Conservation (phyloP, 352 stramenopile genomes). For the Bremia lactucae region DNA sequence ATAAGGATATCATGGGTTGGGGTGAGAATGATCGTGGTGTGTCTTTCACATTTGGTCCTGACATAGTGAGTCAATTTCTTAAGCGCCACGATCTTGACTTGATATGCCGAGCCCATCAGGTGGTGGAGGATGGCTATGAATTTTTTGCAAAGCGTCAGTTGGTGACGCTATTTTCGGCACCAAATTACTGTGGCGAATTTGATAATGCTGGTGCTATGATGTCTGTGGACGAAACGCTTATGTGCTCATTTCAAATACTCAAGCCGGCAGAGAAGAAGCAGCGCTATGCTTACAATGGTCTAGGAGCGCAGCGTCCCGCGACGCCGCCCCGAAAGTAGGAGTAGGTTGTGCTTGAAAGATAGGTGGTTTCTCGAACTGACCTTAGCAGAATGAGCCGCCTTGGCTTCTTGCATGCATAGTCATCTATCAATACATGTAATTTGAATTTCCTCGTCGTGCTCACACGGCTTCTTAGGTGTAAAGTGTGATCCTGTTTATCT, state of each 20-base stretch:
- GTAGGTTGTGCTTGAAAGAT: slow-evolving; percentile 5
- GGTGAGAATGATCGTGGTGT: slow-evolving; percentile 95
- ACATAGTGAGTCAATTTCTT: slow-evolving; percentile 97
- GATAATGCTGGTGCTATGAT: slow-evolving; percentile 96
- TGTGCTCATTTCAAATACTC: slow-evolving; percentile 82
- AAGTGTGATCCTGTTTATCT: too few relatives aligned
- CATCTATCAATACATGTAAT: slow-evolving; percentile 9
- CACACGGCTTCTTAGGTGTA: too few relatives aligned
- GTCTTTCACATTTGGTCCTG: slow-evolving; percentile 97
- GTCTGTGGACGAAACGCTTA: slow-evolving; percentile 60
- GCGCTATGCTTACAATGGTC: slow-evolving; percentile 55
- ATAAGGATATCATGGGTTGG: slow-evolving; percentile 87
- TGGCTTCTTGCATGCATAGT: slow-evolving; percentile 16
- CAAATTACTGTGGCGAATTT: slow-evolving; percentile 99
- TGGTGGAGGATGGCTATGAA: slow-evolving; percentile 99
- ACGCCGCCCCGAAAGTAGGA: slow-evolving; percentile 48
- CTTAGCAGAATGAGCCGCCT: slow-evolving; percentile 5
- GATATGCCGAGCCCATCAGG: slow-evolving; percentile 96
- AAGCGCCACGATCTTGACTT: slow-evolving; percentile 95
- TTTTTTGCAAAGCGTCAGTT: slow-evolving; percentile 98
- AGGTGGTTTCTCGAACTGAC: slow-evolving; percentile 5
- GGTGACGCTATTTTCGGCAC: slow-evolving; percentile 99
- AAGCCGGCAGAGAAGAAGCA: slow-evolving; percentile 79
- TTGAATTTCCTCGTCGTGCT: too few relatives aligned
- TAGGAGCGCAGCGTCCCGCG: slow-evolving; percentile 45